Conservation (phyloP, 1,139 yeast species). For the Taphrina deformans region DNA sequence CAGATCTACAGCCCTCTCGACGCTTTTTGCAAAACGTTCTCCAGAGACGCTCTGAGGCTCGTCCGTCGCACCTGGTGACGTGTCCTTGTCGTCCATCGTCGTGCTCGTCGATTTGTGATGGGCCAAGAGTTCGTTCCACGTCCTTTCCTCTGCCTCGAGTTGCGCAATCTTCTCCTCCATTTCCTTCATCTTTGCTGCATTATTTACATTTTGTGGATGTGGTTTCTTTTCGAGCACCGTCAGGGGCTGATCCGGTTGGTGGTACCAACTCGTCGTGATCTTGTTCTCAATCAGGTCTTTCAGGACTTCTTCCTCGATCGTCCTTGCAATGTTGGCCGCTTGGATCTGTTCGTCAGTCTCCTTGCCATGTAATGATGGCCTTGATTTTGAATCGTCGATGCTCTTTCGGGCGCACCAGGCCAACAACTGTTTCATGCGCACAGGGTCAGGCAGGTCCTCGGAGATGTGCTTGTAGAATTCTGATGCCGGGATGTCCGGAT, state of each 20-base stretch:
- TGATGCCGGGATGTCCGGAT: conserved; percentile 57
- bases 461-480: conserved; percentile 68
- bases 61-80: not conserved
- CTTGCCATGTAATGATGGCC: conserved; percentile 9
- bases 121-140: conserved; percentile 26
- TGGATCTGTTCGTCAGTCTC: conserved; percentile 22
- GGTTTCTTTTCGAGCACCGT: conserved; percentile 48
- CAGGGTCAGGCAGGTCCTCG: conserved; percentile 65
- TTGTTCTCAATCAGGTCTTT: conserved; percentile 60
- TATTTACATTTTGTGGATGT: conserved; percentile 59
- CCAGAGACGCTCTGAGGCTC: not conserved
- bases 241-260: conserved; percentile 44
- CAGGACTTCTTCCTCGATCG: conserved; percentile 64
- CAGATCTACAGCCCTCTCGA: conserved; percentile 17
- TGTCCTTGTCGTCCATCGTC: not conserved
- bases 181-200: conserved; percentile 51
- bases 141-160: conserved; percentile 30
- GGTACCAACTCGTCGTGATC: conserved; percentile 69
- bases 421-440: conserved; percentile 66
- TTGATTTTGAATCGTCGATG: conserved; percentile 46
- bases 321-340: conserved; percentile 52
- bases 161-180: conserved; percentile 51
- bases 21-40: conserved; percentile 17
- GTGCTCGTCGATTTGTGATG: not conserved
- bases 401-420: conserved; percentile 67